A percentile compares a stretch with the other conserved stretches of the same genome.
These are phyloP conservation scores for Jacaranda copaia DNA, from an alignment of 257 asterid genomes.

Conservation along the genomic window DNA sequence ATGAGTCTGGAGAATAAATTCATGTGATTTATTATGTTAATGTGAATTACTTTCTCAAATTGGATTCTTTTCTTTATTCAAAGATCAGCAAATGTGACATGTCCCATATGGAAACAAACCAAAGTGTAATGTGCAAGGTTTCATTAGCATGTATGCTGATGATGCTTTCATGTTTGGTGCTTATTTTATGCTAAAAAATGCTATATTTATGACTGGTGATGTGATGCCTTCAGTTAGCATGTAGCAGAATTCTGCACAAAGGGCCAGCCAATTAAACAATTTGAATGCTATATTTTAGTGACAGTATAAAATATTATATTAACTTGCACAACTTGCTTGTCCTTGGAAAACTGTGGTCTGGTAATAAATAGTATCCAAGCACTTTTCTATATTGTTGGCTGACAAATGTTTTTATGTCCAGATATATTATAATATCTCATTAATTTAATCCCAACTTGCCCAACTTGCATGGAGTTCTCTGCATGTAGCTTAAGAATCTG, in stretches of 20 bases:
- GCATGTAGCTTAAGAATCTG: slow-evolving; percentile 39
- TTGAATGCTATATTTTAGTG: slow-evolving; percentile 26
- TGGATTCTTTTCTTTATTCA: slow-evolving; percentile 5
- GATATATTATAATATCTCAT: slow-evolving; percentile 16
- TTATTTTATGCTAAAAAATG: slow-evolving; percentile 21
- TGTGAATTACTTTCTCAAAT: neutral
- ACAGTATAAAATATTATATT: slow-evolving; percentile 26
- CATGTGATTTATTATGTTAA: slow-evolving; percentile 4
- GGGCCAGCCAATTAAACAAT: slow-evolving; percentile 13
- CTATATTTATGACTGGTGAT: neutral
- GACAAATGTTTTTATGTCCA: slow-evolving; percentile 14
- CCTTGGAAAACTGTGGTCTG: slow-evolving; percentile 36
- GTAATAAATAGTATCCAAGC: slow-evolving; percentile 18
- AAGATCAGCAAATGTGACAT: neutral
- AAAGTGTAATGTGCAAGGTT: slow-evolving; percentile 2
- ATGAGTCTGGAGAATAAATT: neutral
- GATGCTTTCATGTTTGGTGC: slow-evolving; percentile 19
- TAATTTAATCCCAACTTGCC: slow-evolving; percentile 44
- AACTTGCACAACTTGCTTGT: slow-evolving; percentile 49
- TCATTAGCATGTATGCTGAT: slow-evolving; percentile 15
- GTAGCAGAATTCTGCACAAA: slow-evolving; percentile 13
- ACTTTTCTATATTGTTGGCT: slow-evolving; percentile 35
- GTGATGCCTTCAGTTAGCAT: slow-evolving; percentile 12
- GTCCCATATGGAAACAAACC: neutral
- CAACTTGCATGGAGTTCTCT: slow-evolving; percentile 49